A percentile compares a stretch with the other conserved stretches of the same genome.
phyloP scores from a whole-genome alignment of 2,329 filamentous ascomycete genomes.

The Metarhizium anisopliae region DNA sequence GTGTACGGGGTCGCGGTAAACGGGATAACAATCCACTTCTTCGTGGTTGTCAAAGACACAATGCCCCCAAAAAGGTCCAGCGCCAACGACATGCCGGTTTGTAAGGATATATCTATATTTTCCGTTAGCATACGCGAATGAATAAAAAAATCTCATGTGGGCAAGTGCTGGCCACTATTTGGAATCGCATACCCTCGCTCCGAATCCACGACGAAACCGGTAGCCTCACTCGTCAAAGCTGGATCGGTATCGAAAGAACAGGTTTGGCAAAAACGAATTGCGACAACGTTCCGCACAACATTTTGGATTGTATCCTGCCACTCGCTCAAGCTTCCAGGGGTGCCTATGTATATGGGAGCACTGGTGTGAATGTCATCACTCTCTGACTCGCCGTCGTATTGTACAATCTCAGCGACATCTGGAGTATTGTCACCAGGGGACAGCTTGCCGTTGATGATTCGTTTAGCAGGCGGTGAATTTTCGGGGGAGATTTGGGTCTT shows the following conservation, averaged over 20 bases:
- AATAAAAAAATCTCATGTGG: not conserved
- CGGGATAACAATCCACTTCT: conserved; percentile 87
- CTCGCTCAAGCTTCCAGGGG: conserved; percentile 43
- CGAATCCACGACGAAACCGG: conserved; percentile 94
- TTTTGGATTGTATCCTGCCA: conserved; percentile 95
- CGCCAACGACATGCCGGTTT: conserved; percentile 86
- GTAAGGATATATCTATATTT: conserved; percentile 62
- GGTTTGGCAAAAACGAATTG: conserved; percentile 98
- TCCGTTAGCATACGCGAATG: not conserved
- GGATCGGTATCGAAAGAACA: conserved; percentile 97
- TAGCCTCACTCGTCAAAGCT: conserved; percentile 89
- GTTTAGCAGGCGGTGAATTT: conserved; percentile 24
- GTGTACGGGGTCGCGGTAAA: conserved; percentile 96
- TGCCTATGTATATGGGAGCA: conserved; percentile 25
- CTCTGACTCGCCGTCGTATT: conserved; percentile 33
- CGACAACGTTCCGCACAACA: conserved; percentile 91
- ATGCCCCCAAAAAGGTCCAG: conserved; percentile 96
- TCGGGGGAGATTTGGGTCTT: conserved; percentile 38
- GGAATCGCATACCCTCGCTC: conserved; percentile 59
- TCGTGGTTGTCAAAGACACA: conserved; percentile 99
- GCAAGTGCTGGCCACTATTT: not conserved
- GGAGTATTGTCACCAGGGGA: conserved; percentile 41
- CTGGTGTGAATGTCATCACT: conserved; percentile 29
- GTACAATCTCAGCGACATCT: conserved; percentile 25
- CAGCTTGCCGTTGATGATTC: conserved; percentile 36